Conservation (phyloP, 768 basidiomycete species). For the Rossbeevera mucosa region DNA sequence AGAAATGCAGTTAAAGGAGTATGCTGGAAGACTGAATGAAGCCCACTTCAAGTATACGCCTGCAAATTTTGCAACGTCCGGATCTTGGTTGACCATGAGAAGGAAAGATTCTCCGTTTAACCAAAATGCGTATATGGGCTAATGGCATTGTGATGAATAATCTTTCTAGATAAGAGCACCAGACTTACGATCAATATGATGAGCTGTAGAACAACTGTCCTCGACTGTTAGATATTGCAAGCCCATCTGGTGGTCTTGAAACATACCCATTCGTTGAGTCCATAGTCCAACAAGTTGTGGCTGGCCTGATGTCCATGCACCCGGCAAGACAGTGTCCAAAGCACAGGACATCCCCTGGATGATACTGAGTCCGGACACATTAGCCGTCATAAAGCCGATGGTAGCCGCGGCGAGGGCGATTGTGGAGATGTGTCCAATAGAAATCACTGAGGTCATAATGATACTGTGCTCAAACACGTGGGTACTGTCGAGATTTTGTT, state of each 20-base stretch:
- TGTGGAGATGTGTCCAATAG: constrained; percentile 88
- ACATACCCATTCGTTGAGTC: constrained; percentile 79
- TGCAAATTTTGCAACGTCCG: constrained; percentile 74
- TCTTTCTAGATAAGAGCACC: background rate
- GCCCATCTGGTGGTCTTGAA: background rate
- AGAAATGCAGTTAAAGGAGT: constrained; percentile 51
- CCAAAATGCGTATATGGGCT: constrained; percentile 69
- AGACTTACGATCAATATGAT: constrained; percentile 50
- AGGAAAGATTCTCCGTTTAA: constrained; percentile 77
- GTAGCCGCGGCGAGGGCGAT: constrained; percentile 82
- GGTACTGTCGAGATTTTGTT: constrained; percentile 36
- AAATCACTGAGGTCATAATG: constrained; percentile 79
- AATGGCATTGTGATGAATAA: background rate
- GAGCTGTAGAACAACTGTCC: constrained; percentile 16
- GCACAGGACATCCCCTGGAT: constrained; percentile 80
- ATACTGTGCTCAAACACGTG: constrained; percentile 85
- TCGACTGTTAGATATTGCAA: background rate
- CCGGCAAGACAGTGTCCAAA: constrained; percentile 89
- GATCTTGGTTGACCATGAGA: constrained; percentile 68
- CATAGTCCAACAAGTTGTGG: constrained; percentile 86
- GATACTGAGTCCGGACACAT: constrained; percentile 54
- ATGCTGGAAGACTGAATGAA: constrained; percentile 73
- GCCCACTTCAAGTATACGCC: constrained; percentile 71
- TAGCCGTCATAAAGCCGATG: constrained; percentile 71
- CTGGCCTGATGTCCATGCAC: constrained; percentile 87